phyloP scores from a whole-genome alignment of 2,329 filamentous ascomycete species.

The Anthostomella pinea region DNA sequence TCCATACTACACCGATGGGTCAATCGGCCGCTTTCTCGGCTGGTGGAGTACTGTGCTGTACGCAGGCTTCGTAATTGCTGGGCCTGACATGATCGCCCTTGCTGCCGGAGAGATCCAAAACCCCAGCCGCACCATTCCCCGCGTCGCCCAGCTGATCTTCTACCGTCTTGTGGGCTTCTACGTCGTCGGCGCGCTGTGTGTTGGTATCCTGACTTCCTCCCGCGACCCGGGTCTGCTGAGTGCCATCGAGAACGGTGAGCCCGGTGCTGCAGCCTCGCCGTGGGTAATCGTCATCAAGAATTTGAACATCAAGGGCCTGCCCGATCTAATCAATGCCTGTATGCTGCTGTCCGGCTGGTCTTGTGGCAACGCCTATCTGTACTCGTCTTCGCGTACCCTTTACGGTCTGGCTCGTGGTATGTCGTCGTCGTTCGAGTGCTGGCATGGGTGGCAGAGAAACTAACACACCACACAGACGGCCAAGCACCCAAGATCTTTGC shows the following conservation, averaged over 20 bases:
- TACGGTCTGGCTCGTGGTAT: conserved; percentile 28
- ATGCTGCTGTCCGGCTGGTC: conserved; percentile 27
- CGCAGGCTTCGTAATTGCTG: conserved; percentile 57
- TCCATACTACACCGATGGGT: conserved; percentile 31
- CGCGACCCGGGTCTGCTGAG: conserved; percentile 52
- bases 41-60: conserved; percentile 49
- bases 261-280: conserved; percentile 50
- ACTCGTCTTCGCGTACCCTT: conserved; percentile 18
- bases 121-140: conserved; percentile 54
- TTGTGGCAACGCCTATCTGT: conserved; percentile 22
- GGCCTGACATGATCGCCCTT: conserved; percentile 54
- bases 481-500: conserved; percentile 38
- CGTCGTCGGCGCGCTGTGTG: conserved; percentile 56
- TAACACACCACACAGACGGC: conserved; percentile 18
- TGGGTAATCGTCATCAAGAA: conserved; percentile 54
- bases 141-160: conserved; percentile 61
- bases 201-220: conserved; percentile 58
- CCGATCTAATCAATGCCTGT: conserved; percentile 56
- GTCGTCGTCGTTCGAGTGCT: too few species aligned
- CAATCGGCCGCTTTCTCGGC: conserved; percentile 56
- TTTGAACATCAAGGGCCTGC: conserved; percentile 49
- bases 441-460: background rate
- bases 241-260: conserved; percentile 51
- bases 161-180: conserved; percentile 62
- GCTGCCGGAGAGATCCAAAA: conserved; percentile 48